A percentile compares a stretch with the other conserved stretches of the same genome.
These are phyloP conservation scores for Strobilomyces dryophilus DNA, from an alignment of 768 basidiomycete species.

Conservation along the genomic window DNA sequence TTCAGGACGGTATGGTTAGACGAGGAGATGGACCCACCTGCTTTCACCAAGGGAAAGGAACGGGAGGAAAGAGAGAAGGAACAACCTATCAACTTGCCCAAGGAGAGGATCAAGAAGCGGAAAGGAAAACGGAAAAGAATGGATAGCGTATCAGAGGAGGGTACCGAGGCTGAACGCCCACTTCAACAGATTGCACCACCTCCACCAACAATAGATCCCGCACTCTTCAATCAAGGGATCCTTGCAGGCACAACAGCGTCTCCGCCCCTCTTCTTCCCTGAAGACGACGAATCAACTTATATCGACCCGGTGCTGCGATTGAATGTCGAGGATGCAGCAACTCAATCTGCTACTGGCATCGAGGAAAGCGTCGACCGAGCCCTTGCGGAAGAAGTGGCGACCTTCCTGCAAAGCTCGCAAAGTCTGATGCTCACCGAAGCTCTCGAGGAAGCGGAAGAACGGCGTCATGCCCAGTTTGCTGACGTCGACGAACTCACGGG, in stretches of 20 bases:
- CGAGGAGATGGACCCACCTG: slow-evolving; percentile 89
- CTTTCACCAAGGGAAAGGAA: slow-evolving; percentile 75
- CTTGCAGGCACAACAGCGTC: slow-evolving; percentile 47
- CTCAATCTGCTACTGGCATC: slow-evolving; percentile 33
- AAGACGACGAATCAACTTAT: slow-evolving; percentile 40
- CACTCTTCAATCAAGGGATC: slow-evolving; percentile 64
- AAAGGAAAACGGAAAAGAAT: slow-evolving; percentile 39
- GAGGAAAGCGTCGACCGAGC: slow-evolving; percentile 61
- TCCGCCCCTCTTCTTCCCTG: slow-evolving; percentile 42
- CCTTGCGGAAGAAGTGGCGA: slow-evolving; percentile 67
- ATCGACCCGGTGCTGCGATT: slow-evolving; percentile 56
- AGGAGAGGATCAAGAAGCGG: slow-evolving; percentile 28
- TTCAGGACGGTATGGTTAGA: slow-evolving; percentile 90
- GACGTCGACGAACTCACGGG: slow-evolving; percentile 60
- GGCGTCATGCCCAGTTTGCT: slow-evolving; percentile 50
- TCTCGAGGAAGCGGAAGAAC: slow-evolving; percentile 63
- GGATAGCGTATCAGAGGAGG: slow-evolving; percentile 35
- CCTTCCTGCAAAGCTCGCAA: slow-evolving; percentile 58
- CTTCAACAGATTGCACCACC: slow-evolving; percentile 18
- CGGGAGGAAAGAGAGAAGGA: slow-evolving; percentile 56
- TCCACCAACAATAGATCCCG: slow-evolving; percentile 45
- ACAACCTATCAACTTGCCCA: slow-evolving; percentile 33
- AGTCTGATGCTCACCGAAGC: slow-evolving; percentile 57
- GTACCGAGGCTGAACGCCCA: slow-evolving; percentile 10
- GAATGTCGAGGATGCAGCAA: slow-evolving; percentile 10